phyloP scores from a whole-genome alignment of 176 grass and related monocot species.

The Zoysia pacifica region DNA sequence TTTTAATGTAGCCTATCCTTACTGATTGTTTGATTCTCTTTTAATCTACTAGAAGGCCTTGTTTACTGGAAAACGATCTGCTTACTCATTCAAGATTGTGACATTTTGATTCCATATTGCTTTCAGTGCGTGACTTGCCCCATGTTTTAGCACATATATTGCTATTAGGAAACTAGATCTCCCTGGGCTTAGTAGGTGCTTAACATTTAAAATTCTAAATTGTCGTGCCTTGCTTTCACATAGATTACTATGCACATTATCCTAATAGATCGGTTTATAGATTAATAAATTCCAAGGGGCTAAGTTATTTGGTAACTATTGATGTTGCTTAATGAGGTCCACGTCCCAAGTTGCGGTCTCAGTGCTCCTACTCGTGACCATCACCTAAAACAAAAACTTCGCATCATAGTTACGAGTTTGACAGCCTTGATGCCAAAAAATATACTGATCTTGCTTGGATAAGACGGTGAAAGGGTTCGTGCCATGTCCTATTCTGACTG shows the following conservation, averaged over 20 bases:
- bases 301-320: slow-evolving; percentile 44
- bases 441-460: slow-evolving; percentile 31
- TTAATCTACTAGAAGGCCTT: slow-evolving; percentile 13
- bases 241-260: slow-evolving; percentile 44
- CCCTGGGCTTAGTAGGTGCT: slow-evolving; percentile 8
- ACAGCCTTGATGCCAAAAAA: slow-evolving; percentile 33
- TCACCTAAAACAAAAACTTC: slow-evolving; percentile 33
- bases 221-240: slow-evolving; percentile 52
- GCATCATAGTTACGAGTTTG: slow-evolving; percentile 17
- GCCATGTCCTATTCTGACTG: slow-evolving; percentile 29
- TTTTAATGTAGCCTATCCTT: slow-evolving; percentile 29
- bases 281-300: slow-evolving; percentile 38
- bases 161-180: background rate
- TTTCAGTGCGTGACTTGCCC: slow-evolving; percentile 25
- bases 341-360: slow-evolving; percentile 34
- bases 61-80: slow-evolving; percentile 32
- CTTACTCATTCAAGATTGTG: slow-evolving; percentile 23
- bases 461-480: slow-evolving; percentile 41
- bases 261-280: background rate
- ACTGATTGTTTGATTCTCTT: slow-evolving; percentile 8
- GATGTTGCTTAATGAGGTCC: slow-evolving; percentile 44
- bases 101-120: slow-evolving; percentile 38
- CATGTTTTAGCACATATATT: slow-evolving; percentile 31
- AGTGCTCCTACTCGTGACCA: slow-evolving; percentile 41
- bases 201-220: slow-evolving; percentile 34